Conservation (phyloP, 2,329 filamentous ascomycete genomes). For the Curvularia spicifera region DNA sequence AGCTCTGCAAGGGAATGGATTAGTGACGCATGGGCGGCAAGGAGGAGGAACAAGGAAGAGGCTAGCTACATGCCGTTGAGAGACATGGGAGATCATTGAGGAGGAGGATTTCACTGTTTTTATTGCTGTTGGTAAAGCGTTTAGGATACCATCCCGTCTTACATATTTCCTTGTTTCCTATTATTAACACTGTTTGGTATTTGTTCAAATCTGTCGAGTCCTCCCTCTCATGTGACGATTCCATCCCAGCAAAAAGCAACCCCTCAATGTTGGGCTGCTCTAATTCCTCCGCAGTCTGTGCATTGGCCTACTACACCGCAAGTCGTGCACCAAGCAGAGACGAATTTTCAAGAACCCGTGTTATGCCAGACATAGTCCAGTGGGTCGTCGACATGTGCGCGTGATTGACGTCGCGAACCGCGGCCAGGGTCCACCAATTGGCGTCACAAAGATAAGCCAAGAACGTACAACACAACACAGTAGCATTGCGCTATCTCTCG, state of each 20-base stretch:
- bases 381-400: conserved; percentile 18
- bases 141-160: conserved; percentile 22
- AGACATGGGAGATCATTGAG: conserved; percentile 48
- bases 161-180: conserved; percentile 4
- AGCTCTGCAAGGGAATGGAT: conserved; percentile 36
- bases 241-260: not conserved
- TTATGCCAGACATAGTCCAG: conserved; percentile 9
- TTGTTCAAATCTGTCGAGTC: conserved; percentile 15
- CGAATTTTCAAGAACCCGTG: not conserved
- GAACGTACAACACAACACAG: conserved; percentile 25
- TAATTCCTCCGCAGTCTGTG: not conserved
- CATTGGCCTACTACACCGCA: not conserved
- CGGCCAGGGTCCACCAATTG: conserved; percentile 25
- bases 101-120: not conserved
- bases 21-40: conserved; percentile 40
- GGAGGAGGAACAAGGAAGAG: conserved; percentile 49
- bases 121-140: conserved; percentile 6
- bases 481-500: conserved; percentile 8
- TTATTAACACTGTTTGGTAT: not conserved
- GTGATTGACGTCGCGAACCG: conserved; percentile 26
- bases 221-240: not conserved
- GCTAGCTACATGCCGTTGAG: conserved; percentile 56
- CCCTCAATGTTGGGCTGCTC: not conserved
- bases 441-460: conserved; percentile 35
- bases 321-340: not conserved